Percentiles rank a stretch among this genome's conserved stretches.
phyloP scores from a whole-genome alignment of 768 basidiomycete genomes.

The Cyathus striatus region DNA sequence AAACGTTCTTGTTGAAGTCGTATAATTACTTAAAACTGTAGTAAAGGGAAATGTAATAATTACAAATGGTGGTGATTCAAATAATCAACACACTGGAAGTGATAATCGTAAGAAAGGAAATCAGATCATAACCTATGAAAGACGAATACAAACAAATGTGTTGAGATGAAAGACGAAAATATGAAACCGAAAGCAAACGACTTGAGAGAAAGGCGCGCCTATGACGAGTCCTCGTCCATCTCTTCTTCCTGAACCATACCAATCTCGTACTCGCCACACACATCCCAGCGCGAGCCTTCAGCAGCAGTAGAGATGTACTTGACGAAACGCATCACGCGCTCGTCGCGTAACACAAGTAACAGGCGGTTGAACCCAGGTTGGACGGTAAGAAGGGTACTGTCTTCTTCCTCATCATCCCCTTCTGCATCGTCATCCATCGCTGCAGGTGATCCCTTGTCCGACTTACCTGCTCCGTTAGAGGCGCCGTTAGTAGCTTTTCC shows the following conservation, averaged over 20 bases:
- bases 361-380: slow-evolving; percentile 89
- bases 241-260: slow-evolving; percentile 70
- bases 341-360: slow-evolving; percentile 85
- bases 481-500: no score
- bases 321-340: slow-evolving; percentile 90
- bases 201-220: no score
- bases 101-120: no score
- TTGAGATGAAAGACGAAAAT: no score
- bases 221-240: slow-evolving; percentile 20
- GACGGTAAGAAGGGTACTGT: slow-evolving; percentile 77
- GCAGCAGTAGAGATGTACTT: slow-evolving; percentile 93
- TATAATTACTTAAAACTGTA: no score
- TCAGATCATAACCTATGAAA: no score
- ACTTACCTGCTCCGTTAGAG: background rate
- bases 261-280: slow-evolving; percentile 89
- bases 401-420: slow-evolving; percentile 65
- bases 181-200: no score
- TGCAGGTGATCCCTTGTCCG: background rate
- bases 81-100: no score
- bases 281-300: slow-evolving; percentile 88
- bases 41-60: no score
- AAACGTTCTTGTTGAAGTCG: no score
- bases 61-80: no score
- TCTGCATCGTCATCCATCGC: slow-evolving; percentile 13
- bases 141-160: no score